These are phyloP conservation scores for Peterozyma xylosa DNA, from an alignment of 805 yeast species.

Conservation along the genomic window DNA sequence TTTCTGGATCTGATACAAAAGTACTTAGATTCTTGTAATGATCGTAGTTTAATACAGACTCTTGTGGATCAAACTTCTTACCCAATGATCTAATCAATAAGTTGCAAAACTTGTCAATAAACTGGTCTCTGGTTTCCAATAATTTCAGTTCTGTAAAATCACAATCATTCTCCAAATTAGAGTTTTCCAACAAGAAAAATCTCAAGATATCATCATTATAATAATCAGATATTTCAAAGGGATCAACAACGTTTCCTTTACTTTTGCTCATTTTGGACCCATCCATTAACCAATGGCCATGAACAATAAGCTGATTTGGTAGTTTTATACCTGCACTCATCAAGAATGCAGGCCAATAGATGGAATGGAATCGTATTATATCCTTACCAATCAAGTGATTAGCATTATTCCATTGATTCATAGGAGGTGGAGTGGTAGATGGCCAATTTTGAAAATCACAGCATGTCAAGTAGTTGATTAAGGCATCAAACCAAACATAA, in stretches of 20 bases:
- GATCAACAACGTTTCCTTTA: slow-evolving; percentile 90
- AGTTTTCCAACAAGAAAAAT: slow-evolving; percentile 68
- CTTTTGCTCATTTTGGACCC: slow-evolving; percentile 94
- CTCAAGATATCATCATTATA: slow-evolving; percentile 74
- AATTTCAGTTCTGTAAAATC: slow-evolving; percentile 63
- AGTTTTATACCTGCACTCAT: slow-evolving; percentile 70
- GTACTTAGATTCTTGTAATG: neutral
- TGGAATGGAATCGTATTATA: slow-evolving; percentile 78
- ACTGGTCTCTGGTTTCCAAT: slow-evolving; percentile 45
- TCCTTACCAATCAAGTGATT: slow-evolving; percentile 90
- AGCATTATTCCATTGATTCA: slow-evolving; percentile 46
- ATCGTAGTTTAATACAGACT: slow-evolving; percentile 29
- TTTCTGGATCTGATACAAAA: too few species aligned
- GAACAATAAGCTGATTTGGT: slow-evolving; percentile 77
- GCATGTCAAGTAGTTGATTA: slow-evolving; percentile 75
- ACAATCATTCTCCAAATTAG: slow-evolving; percentile 70
- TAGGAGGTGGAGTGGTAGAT: slow-evolving; percentile 16
- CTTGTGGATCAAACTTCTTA: slow-evolving; percentile 48
- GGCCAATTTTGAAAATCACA: slow-evolving; percentile 45
- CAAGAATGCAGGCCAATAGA: slow-evolving; percentile 90
- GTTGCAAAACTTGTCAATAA: slow-evolving; percentile 81
- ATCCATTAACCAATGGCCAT: slow-evolving; percentile 88
- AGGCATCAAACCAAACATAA: slow-evolving; percentile 97
- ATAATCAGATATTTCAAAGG: slow-evolving; percentile 49
- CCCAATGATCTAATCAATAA: slow-evolving; percentile 70